These are phyloP conservation scores for button mushroom (Agaricus bisporus) DNA, from an alignment of 768 basidiomycete genomes.

Conservation along the genomic window DNA sequence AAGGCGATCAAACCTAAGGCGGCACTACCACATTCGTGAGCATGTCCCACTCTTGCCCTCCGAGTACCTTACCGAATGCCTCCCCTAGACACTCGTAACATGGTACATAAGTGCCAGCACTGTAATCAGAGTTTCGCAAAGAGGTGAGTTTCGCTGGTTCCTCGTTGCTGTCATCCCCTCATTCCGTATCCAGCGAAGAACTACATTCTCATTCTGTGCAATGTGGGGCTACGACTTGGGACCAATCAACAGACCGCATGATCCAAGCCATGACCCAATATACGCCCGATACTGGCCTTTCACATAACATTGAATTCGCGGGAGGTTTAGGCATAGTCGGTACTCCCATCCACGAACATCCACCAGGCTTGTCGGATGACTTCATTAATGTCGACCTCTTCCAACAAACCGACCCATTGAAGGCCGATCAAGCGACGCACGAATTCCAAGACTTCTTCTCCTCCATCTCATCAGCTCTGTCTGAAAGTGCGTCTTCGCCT, in stretches of 20 bases:
- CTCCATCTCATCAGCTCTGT: constrained; percentile 9
- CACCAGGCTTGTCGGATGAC: constrained; percentile 2
- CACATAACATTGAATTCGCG: constrained; percentile 8
- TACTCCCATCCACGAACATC: constrained; percentile 7
- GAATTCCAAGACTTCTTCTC: constrained; percentile 11
- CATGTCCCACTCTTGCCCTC: constrained; percentile 1
- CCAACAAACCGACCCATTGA: constrained; percentile 3
- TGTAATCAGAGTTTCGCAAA: constrained; percentile 19
- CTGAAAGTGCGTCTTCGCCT: constrained; percentile 21
- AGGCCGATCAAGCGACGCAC: constrained; percentile 2
- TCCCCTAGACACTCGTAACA: constrained; percentile 20
- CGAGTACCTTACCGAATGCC: constrained; percentile 9
- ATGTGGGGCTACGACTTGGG: constrained; percentile 6
- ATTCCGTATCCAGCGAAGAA: constrained; percentile 6
- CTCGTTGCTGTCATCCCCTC: neutral
- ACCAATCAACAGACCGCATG: constrained; percentile 7
- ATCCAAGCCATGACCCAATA: constrained; percentile 9
- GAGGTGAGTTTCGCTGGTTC: constrained; percentile 12
- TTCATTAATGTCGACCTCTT: constrained; percentile 14
- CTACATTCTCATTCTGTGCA: constrained; percentile 10
- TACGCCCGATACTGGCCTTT: constrained; percentile 1
- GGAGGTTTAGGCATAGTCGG: constrained; percentile 9
- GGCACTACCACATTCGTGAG: constrained; percentile 31
- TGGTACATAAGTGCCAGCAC: constrained; percentile 19
- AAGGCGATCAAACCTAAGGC: constrained; percentile 27